phyloP scores from a whole-genome alignment of 768 basidiomycete species.

The Hericium alpestre region DNA sequence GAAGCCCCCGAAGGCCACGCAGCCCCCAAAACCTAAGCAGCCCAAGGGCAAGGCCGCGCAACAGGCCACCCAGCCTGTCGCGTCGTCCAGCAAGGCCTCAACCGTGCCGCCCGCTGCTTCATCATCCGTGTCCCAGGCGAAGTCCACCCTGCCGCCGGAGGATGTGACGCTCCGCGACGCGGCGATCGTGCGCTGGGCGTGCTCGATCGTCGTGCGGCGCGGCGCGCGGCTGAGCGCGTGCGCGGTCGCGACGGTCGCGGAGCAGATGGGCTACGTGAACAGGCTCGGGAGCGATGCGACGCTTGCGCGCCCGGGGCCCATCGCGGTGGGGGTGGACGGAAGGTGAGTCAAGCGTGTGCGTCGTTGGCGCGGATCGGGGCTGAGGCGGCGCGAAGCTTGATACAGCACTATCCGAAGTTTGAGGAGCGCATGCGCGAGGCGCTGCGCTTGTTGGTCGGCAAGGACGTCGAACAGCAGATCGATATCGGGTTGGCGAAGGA shows the following conservation, averaged over 20 bases:
- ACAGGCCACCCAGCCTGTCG: too few relatives aligned
- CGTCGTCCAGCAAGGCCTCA: too few relatives aligned
- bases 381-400: constrained; percentile 42
- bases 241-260: constrained; percentile 75
- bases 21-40: too few relatives aligned
- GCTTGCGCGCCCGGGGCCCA: constrained; percentile 32
- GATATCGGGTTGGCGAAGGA: constrained; percentile 93
- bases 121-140: too few relatives aligned
- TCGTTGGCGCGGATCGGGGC: background rate
- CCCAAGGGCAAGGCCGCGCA: too few relatives aligned
- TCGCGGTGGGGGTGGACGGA: constrained; percentile 88
- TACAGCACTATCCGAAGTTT: constrained; percentile 88
- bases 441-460: constrained; percentile 64
- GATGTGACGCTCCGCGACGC: constrained; percentile 38
- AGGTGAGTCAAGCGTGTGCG: constrained; percentile 37
- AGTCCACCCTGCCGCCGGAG: too few relatives aligned
- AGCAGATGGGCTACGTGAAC: constrained; percentile 67
- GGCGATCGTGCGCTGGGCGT: constrained; percentile 74
- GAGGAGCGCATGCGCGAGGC: constrained; percentile 65
- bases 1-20: too few relatives aligned
- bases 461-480: constrained; percentile 68
- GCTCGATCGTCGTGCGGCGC: constrained; percentile 65
- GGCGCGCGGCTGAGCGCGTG: constrained; percentile 79
- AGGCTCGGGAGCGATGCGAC: constrained; percentile 27
- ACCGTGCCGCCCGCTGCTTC: too few relatives aligned